phyloP scores from a whole-genome alignment of 1,284 basidiomycete species.

The Austroboletus novae-zelandiae region DNA sequence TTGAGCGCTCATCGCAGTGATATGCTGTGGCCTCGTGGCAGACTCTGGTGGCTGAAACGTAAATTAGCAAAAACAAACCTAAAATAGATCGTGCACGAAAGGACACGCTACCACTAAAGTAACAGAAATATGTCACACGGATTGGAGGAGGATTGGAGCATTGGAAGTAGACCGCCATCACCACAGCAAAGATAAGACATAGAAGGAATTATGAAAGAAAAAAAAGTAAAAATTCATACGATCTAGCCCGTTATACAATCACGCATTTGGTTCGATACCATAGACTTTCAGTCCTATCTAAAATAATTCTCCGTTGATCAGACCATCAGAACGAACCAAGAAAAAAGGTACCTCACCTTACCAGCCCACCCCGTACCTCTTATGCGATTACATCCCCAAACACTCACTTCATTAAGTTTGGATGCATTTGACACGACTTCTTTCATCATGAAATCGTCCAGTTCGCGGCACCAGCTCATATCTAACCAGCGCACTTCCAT shows the following conservation, averaged over 20 bases:
- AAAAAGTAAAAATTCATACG: background rate
- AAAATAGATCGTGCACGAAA: too few species aligned
- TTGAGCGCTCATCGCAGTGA: too few species aligned
- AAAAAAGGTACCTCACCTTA: conserved; percentile 39
- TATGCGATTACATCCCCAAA: conserved; percentile 72
- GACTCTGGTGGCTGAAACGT: too few species aligned
- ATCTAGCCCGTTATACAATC: conserved; percentile 1
- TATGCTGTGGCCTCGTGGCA: too few species aligned
- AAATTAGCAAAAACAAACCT: too few species aligned
- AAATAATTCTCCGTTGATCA: conserved; percentile 2
- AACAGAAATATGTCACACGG: too few species aligned
- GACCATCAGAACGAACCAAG: background rate
- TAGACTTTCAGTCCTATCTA: conserved; percentile 45
- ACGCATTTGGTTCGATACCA: conserved; percentile 42
- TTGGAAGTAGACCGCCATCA: too few species aligned
- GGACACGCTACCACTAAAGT: too few species aligned
- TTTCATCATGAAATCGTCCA: conserved; percentile 84
- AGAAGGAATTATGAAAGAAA: too few species aligned
- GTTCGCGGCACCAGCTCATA: conserved; percentile 83
- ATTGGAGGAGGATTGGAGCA: too few species aligned
- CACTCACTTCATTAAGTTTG: conserved; percentile 56
- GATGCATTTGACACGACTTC: conserved; percentile 37
- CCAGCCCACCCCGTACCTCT: conserved; percentile 46
- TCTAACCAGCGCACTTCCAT: conserved; percentile 64
- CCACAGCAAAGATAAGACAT: too few species aligned